Conservation (phyloP, 2,329 filamentous ascomycete genomes). For the Neonectria faginata region DNA sequence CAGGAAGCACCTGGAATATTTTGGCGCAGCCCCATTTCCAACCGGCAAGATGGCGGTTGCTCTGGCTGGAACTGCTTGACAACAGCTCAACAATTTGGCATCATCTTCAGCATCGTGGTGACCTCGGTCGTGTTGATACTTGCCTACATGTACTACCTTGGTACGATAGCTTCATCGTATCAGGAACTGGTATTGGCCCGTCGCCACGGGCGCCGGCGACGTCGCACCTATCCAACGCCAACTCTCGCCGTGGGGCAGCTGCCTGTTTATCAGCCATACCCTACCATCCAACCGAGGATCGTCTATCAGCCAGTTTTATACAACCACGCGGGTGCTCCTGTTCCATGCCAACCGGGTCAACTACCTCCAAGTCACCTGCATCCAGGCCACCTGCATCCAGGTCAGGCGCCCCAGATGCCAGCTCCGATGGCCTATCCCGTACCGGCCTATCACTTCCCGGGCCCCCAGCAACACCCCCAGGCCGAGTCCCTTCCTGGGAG, state of each 20-base stretch:
- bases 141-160: slow-evolving; percentile 52
- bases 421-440: slow-evolving; percentile 18
- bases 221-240: slow-evolving; percentile 6
- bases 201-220: slow-evolving; percentile 23
- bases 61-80: slow-evolving; percentile 56
- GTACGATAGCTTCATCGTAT: slow-evolving; percentile 37
- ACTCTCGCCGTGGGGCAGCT: slow-evolving; percentile 29
- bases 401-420: slow-evolving; percentile 18
- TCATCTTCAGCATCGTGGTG: slow-evolving; percentile 53
- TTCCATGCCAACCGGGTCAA: neutral
- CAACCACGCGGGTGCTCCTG: slow-evolving; percentile 2
- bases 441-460: neutral
- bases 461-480: neutral
- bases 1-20: too few relatives aligned
- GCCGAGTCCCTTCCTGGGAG: neutral
- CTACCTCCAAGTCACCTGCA: neutral
- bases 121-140: slow-evolving; percentile 46
- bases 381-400: neutral
- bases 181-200: slow-evolving; percentile 26
- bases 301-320: slow-evolving; percentile 39
- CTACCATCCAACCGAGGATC: slow-evolving; percentile 21
- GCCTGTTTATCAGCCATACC: slow-evolving; percentile 33
- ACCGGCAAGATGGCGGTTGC: slow-evolving; percentile 36
- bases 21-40: neutral
- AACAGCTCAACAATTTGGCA: slow-evolving; percentile 51